Conservation (phyloP, 1,284 basidiomycete genomes). For the Lentinus polychrous region DNA sequence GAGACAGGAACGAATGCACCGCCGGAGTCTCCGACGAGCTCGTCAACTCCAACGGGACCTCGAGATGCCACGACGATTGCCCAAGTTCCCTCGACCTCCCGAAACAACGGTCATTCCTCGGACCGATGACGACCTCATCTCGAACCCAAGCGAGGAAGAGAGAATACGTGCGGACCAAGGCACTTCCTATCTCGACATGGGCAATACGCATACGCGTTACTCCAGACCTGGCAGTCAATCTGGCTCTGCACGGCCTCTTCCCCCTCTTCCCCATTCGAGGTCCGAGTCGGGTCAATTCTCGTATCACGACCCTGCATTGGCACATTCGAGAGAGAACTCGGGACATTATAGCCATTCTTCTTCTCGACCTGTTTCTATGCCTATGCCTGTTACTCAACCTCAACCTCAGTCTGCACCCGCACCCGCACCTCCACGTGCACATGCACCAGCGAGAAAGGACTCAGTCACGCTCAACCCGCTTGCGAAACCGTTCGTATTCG, state of each 20-base stretch:
- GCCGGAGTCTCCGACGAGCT: slow-evolving; percentile 45
- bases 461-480: slow-evolving; percentile 69
- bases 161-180: slow-evolving; percentile 17
- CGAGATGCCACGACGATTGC: slow-evolving; percentile 58
- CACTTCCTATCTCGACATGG: slow-evolving; percentile 38
- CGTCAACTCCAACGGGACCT: slow-evolving; percentile 32
- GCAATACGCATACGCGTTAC: slow-evolving; percentile 21
- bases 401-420: slow-evolving; percentile 8
- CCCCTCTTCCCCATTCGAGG: slow-evolving; percentile 60
- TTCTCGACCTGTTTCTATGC: neutral
- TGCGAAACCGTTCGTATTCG: slow-evolving; percentile 78
- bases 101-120: slow-evolving; percentile 22
- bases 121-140: slow-evolving; percentile 62
- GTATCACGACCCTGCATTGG: slow-evolving; percentile 50
- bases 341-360: slow-evolving; percentile 24
- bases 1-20: slow-evolving; percentile 55
- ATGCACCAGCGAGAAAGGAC: slow-evolving; percentile 25
- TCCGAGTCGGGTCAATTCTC: slow-evolving; percentile 54
- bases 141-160: slow-evolving; percentile 77
- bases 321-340: slow-evolving; percentile 54
- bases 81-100: slow-evolving; percentile 73
- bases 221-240: too few species aligned
- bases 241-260: slow-evolving; percentile 39
- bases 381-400: slow-evolving; percentile 7
- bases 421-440: slow-evolving; percentile 18